A percentile compares a stretch with the other conserved stretches of the same genome.
Evolutionary conservation across 2,329 filamentous ascomycete species (phyloP).

Genomic region (Talaromyces sp.): DNA sequence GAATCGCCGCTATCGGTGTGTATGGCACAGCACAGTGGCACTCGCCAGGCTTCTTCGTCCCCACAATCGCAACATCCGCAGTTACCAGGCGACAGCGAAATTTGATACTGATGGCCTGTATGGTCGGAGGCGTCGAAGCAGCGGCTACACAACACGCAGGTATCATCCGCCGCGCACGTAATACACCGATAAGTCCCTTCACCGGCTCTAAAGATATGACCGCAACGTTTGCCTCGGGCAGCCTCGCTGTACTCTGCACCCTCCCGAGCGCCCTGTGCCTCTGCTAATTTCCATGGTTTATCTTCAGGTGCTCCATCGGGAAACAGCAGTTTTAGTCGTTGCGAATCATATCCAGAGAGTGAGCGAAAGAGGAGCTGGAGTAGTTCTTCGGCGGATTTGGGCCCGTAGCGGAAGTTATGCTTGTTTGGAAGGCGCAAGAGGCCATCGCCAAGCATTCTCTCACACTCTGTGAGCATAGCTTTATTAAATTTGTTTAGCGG

Average conservation of each 20-base stretch:
- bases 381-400: slow-evolving; percentile 65
- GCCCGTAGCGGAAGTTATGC: slow-evolving; percentile 69
- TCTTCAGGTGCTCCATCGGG: slow-evolving; percentile 60
- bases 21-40: slow-evolving; percentile 80
- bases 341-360: slow-evolving; percentile 66
- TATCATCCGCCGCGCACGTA: slow-evolving; percentile 90
- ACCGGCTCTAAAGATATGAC: slow-evolving; percentile 92
- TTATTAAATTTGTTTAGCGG: not conserved
- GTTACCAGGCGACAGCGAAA: slow-evolving; percentile 82
- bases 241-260: slow-evolving; percentile 92
- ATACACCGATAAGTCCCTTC: slow-evolving; percentile 93
- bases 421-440: slow-evolving; percentile 70
- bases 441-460: slow-evolving; percentile 77
- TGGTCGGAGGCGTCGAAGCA: slow-evolving; percentile 97
- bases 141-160: slow-evolving; percentile 85
- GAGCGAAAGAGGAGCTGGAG: slow-evolving; percentile 79
- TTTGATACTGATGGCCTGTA: slow-evolving; percentile 83
- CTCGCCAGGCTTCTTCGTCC: slow-evolving; percentile 87
- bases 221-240: slow-evolving; percentile 87
- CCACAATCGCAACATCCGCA: slow-evolving; percentile 97
- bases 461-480: slow-evolving; percentile 49
- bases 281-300: slow-evolving; percentile 66
- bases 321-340: slow-evolving; percentile 76
- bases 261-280: slow-evolving; percentile 86
- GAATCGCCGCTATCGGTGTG: slow-evolving; percentile 60